Percentiles rank a stretch among this genome's conserved stretches.
These are phyloP conservation scores for Aspergillus piperis DNA, from an alignment of 2,329 filamentous ascomycete species.

Conservation along the genomic window DNA sequence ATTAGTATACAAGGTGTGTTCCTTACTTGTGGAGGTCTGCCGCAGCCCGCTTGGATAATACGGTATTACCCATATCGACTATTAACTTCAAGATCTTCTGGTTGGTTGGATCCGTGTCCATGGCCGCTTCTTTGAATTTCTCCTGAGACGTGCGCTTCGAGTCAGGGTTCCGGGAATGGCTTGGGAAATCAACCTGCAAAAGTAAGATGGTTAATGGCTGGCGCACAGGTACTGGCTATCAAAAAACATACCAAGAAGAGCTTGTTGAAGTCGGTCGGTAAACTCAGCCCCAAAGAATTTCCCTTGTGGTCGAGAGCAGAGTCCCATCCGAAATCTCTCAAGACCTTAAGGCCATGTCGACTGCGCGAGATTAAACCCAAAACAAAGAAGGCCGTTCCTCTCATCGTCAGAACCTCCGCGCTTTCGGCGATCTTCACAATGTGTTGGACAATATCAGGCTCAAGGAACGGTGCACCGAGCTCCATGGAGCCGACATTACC, in stretches of 20 bases:
- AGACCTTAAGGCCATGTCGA: slow-evolving; percentile 85
- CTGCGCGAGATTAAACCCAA: slow-evolving; percentile 90
- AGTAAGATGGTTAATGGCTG: slow-evolving; percentile 4
- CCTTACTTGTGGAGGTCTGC: slow-evolving; percentile 68
- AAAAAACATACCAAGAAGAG: slow-evolving; percentile 66
- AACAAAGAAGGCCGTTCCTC: slow-evolving; percentile 96
- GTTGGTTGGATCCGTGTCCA: slow-evolving; percentile 64
- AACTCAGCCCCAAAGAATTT: slow-evolving; percentile 80
- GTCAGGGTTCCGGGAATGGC: slow-evolving; percentile 44
- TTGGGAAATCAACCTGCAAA: slow-evolving; percentile 37
- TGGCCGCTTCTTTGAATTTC: slow-evolving; percentile 59
- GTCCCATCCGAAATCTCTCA: slow-evolving; percentile 90
- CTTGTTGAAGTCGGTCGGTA: slow-evolving; percentile 75
- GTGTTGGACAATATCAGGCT: slow-evolving; percentile 80
- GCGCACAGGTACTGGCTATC: neutral
- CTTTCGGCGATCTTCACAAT: slow-evolving; percentile 86
- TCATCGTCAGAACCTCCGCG: slow-evolving; percentile 86
- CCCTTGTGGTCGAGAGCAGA: slow-evolving; percentile 82
- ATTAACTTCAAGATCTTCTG: slow-evolving; percentile 80
- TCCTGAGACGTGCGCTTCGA: slow-evolving; percentile 45
- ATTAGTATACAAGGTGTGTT: neutral
- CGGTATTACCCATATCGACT: slow-evolving; percentile 87
- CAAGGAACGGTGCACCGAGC: slow-evolving; percentile 88
- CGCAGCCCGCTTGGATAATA: slow-evolving; percentile 84
- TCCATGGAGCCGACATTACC: slow-evolving; percentile 99